These are phyloP conservation scores for Didymella segeticola DNA, from an alignment of 2,329 filamentous ascomycete genomes.

Conservation along the genomic window DNA sequence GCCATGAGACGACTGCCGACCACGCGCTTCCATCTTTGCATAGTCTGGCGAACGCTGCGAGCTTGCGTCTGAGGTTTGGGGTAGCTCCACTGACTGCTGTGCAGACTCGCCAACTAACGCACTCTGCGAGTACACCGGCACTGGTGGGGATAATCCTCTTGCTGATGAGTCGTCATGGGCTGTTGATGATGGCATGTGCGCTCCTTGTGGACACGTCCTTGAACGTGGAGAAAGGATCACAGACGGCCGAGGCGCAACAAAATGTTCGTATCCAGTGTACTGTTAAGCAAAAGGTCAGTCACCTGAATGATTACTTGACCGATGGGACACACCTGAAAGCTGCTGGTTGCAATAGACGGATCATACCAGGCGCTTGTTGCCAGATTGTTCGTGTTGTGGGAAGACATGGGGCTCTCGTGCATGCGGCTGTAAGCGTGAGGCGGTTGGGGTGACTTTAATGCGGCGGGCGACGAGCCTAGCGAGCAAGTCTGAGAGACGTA, in stretches of 20 bases:
- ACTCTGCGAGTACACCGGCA: constrained; percentile 38
- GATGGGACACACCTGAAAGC: constrained; percentile 19
- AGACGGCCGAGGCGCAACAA: constrained; percentile 42
- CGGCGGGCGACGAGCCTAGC: constrained; percentile 34
- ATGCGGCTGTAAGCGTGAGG: constrained; percentile 38
- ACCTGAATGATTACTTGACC: neutral
- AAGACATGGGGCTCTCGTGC: constrained; percentile 36
- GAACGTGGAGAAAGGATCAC: constrained; percentile 30
- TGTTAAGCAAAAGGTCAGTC: neutral
- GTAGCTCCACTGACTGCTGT: constrained; percentile 4
- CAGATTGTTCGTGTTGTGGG: constrained; percentile 32
- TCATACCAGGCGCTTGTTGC: constrained; percentile 41
- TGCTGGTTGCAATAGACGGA: constrained; percentile 38
- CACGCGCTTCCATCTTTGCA: constrained; percentile 18
- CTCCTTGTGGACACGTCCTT: constrained; percentile 32
- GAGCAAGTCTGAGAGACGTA: constrained; percentile 36
- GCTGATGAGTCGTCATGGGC: constrained; percentile 29
- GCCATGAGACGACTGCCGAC: constrained; percentile 47
- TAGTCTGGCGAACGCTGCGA: constrained; percentile 20
- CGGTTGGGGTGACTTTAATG: constrained; percentile 44
- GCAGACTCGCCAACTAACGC: constrained; percentile 13
- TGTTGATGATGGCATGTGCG: constrained; percentile 27
- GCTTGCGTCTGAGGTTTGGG: constrained; percentile 11
- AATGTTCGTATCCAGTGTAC: constrained; percentile 43
- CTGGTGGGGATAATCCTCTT: constrained; percentile 41